phyloP scores from a whole-genome alignment of 2,329 filamentous ascomycete species.

The Orbilia brochopaga region DNA sequence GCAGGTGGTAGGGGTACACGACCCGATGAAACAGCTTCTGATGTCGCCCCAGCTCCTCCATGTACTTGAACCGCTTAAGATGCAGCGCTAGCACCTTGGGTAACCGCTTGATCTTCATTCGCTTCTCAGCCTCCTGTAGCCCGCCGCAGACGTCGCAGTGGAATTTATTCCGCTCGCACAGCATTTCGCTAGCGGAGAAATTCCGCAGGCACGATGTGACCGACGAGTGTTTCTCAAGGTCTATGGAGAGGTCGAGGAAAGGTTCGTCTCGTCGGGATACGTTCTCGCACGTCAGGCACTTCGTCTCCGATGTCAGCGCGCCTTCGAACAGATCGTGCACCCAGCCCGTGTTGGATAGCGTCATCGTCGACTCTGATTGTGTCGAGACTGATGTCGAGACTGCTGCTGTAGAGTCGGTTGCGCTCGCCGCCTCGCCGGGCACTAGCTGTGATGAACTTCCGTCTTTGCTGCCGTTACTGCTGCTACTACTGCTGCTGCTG shows the following conservation, averaged over 20 bases:
- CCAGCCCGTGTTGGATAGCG: slow-evolving; percentile 72
- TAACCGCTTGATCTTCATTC: slow-evolving; percentile 97
- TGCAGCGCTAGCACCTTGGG: slow-evolving; percentile 91
- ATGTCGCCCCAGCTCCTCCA: slow-evolving; percentile 87
- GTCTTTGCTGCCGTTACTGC: slow-evolving; percentile 8
- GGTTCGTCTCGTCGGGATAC: slow-evolving; percentile 93
- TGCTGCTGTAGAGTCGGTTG: slow-evolving; percentile 51
- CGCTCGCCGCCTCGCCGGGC: slow-evolving; percentile 53
- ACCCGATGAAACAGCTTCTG: slow-evolving; percentile 97
- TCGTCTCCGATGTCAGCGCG: slow-evolving; percentile 90
- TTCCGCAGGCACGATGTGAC: slow-evolving; percentile 94
- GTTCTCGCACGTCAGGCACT: slow-evolving; percentile 94
- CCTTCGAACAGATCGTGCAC: slow-evolving; percentile 98
- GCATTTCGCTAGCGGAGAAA: slow-evolving; percentile 97
- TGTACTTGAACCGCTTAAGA: slow-evolving; percentile 97
- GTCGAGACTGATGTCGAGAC: slow-evolving; percentile 56
- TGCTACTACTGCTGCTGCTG: slow-evolving; percentile 1
- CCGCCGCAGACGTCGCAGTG: slow-evolving; percentile 97
- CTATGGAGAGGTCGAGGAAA: slow-evolving; percentile 93
- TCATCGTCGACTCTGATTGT: slow-evolving; percentile 61
- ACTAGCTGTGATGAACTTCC: slow-evolving; percentile 58
- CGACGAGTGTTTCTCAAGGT: slow-evolving; percentile 91
- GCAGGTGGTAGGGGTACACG: slow-evolving; percentile 93
- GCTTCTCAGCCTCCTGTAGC: slow-evolving; percentile 94
- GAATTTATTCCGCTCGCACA: slow-evolving; percentile 98